Percentiles rank a stretch among this genome's conserved stretches.
These are phyloP conservation scores for Naganishia sp. DNA, from an alignment of 1,284 basidiomycete genomes.

Conservation along the genomic window DNA sequence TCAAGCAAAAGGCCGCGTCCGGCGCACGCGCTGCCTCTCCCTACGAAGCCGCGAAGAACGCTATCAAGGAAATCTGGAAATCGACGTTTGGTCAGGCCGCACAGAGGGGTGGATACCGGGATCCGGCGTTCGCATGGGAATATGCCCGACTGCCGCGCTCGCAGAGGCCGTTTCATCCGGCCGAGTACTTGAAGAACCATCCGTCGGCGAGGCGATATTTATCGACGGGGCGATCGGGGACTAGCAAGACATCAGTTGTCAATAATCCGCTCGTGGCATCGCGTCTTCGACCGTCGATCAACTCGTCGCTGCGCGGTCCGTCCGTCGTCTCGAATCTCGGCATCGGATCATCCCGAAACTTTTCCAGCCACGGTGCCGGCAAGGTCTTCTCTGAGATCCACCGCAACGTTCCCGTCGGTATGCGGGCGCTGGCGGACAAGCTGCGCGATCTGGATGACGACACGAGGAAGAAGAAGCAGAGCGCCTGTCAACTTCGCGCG, in stretches of 20 bases:
- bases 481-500: background rate
- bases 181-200: conserved; percentile 17
- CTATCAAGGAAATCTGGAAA: conserved; percentile 26
- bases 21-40: conserved; percentile 15
- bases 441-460: conserved; percentile 46
- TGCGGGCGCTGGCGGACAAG: conserved; percentile 37
- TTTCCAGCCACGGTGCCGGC: conserved; percentile 28
- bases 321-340: conserved; percentile 19
- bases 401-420: conserved; percentile 27
- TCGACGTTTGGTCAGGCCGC: conserved; percentile 27
- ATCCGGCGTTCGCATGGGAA: conserved; percentile 25
- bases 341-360: conserved; percentile 29
- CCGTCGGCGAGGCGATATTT: conserved; percentile 9
- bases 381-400: conserved; percentile 22
- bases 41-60: conserved; percentile 28
- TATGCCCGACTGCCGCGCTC: conserved; percentile 23
- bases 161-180: conserved; percentile 19
- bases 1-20: conserved; percentile 23
- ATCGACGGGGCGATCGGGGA: background rate
- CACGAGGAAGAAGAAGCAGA: conserved; percentile 39
- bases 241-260: conserved; percentile 6
- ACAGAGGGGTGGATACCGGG: background rate
- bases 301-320: conserved; percentile 22
- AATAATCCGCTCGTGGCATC: conserved; percentile 10
- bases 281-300: conserved; percentile 22